Evolutionary conservation across 495 filamentous ascomycete genomes (phyloP).

Genomic region (Penicillium egyptiacum): DNA sequence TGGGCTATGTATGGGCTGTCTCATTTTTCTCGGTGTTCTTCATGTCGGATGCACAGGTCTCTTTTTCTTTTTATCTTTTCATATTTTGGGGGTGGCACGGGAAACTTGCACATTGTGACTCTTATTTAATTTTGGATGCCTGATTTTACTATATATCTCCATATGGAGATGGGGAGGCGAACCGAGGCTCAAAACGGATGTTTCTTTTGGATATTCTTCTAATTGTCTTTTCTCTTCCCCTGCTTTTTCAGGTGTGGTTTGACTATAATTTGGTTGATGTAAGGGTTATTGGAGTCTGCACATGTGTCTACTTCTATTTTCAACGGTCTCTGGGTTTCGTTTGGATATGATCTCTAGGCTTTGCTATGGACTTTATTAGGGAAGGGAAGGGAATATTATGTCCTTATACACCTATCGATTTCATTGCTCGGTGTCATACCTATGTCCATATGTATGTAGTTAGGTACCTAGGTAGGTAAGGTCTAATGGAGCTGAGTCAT

Average conservation of each 20-base stretch:
- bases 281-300: conserved; percentile 2
- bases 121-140: conserved; percentile 5
- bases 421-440: background rate
- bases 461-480: too few species aligned
- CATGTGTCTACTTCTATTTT: background rate
- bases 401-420: background rate
- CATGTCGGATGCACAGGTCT: conserved; percentile 21
- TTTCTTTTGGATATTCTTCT: conserved; percentile 21
- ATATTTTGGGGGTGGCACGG: conserved; percentile 4
- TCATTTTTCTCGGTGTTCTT: conserved; percentile 24
- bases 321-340: background rate
- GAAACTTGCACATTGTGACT: conserved; percentile 14
- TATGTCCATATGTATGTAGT: too few species aligned
- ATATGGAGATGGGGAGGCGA: conserved; percentile 11
- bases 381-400: background rate
- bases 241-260: conserved; percentile 10
- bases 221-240: conserved; percentile 22
- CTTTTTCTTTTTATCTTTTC: conserved; percentile 11
- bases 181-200: conserved; percentile 18
- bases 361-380: background rate
- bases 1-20: conserved; percentile 13
- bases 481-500: too few species aligned
- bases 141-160: conserved; percentile 10
- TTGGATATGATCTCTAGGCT: conserved; percentile 7
- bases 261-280: background rate